phyloP scores from a whole-genome alignment of 176 grass and related monocot species.

The Chloris gayana region DNA sequence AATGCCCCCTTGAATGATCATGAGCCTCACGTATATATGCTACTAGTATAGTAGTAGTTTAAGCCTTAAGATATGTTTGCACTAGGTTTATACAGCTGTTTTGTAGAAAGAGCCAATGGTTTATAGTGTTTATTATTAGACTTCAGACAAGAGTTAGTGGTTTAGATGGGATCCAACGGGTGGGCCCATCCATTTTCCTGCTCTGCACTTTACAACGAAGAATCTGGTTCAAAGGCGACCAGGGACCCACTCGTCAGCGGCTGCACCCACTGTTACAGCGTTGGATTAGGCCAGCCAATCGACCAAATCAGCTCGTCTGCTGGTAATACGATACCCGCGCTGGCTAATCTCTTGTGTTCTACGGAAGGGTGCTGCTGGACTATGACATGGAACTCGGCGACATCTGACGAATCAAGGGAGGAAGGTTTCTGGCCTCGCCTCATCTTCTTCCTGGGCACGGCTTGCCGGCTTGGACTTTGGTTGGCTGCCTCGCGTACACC shows the following conservation, averaged over 20 bases:
- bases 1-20: not conserved
- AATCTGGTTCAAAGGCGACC: not conserved
- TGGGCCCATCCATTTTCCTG: not conserved
- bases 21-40: not conserved
- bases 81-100: constrained; percentile 17
- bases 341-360: constrained; percentile 33
- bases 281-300: not conserved
- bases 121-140: constrained; percentile 9
- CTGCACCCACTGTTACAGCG: not conserved
- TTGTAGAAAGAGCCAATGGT: not conserved
- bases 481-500: constrained; percentile 22
- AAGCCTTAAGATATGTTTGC: not conserved
- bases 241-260: constrained; percentile 7
- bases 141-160: constrained; percentile 35
- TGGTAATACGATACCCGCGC: not conserved
- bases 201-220: constrained; percentile 39
- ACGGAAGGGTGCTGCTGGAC: constrained; percentile 14
- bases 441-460: not conserved
- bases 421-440: constrained; percentile 31
- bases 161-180: constrained; percentile 45
- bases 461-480: constrained; percentile 1
- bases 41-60: no score
- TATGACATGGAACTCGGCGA: constrained; percentile 2
- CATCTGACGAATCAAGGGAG: constrained; percentile 5
- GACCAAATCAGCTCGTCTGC: not conserved